A percentile compares a stretch with the other conserved stretches of the same genome.
Evolutionary conservation across 805 yeast species (phyloP).

Genomic region (Jamesozyma jinghongensis): DNA sequence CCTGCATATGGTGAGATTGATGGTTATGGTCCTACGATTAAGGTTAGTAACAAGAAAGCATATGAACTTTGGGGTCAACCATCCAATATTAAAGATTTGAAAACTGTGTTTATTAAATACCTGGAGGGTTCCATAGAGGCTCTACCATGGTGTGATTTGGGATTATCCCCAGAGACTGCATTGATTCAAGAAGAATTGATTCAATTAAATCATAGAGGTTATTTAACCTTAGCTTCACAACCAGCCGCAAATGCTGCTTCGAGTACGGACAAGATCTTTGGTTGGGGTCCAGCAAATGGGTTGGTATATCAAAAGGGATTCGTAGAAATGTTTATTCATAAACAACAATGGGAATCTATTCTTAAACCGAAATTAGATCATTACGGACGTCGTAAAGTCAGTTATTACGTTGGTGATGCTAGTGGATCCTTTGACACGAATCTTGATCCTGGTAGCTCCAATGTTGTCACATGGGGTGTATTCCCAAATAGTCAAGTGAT

Average conservation of each 20-base stretch:
- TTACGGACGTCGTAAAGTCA: slow-evolving; percentile 38
- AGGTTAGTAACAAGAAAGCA: slow-evolving; percentile 60
- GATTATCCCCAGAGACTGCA: slow-evolving; percentile 82
- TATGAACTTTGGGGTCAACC: slow-evolving; percentile 77
- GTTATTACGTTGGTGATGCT: slow-evolving; percentile 68
- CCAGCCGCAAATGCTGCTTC: slow-evolving; percentile 80
- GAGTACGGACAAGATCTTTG: slow-evolving; percentile 80
- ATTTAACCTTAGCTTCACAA: slow-evolving; percentile 88
- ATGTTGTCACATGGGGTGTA: slow-evolving; percentile 97
- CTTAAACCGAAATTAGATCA: slow-evolving; percentile 45
- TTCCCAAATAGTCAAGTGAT: slow-evolving; percentile 84
- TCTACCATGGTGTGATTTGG: slow-evolving; percentile 87
- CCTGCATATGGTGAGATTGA: slow-evolving; percentile 98
- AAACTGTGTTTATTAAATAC: slow-evolving; percentile 60
- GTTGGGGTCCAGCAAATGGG: slow-evolving; percentile 96
- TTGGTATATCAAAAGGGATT: slow-evolving; percentile 86
- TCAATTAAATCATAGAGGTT: slow-evolving; percentile 61
- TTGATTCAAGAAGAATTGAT: slow-evolving; percentile 86
- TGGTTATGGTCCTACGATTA: slow-evolving; percentile 90
- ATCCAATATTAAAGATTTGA: slow-evolving; percentile 46
- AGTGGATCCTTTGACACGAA: slow-evolving; percentile 53
- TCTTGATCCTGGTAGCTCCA: slow-evolving; percentile 44
- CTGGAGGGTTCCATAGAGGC: slow-evolving; percentile 65
- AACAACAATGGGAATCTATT: slow-evolving; percentile 52
- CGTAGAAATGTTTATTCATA: slow-evolving; percentile 80